Evolutionary conservation across 352 stramenopile genomes (phyloP), one percentile per base, ranked within the genome.

Genomic region (Thalassiosira sp.): DNA sequence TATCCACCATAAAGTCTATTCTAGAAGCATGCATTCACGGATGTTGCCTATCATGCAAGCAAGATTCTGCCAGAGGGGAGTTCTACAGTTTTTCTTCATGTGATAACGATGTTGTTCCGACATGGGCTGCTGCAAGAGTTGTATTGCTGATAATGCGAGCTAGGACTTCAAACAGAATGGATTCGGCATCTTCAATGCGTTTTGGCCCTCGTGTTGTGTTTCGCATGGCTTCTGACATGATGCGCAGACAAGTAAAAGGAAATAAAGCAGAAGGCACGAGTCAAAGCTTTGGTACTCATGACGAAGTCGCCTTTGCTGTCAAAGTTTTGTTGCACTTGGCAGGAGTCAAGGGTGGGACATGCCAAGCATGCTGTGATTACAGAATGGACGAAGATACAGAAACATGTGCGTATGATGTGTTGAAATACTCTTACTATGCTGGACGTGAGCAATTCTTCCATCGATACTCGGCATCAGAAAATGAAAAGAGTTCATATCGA

Each of bases 71-170:
- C 31, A 28, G 53, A 48, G 13, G 20, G 15, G 25, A 61, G 24
- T 27, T 60, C 8, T 52, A 10, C 22, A 7, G 25, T 31, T 18
- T 49, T 42, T 16, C 10, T n/a, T 43, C 16, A 24, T 58, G 6
- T 27, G 24, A 11, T 33, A 6, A 35, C 15, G 6, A 49, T 31
- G 31, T 31, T 16, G 28, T 68, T 15, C 74, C 73, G 10, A 37
- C 35, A 49, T 82, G 69, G 69, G 65, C 66, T 20, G 35, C 74
- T 27, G 66, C 73, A 16, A 49, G 73, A 51, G 40, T 77, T 58
- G 66, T 77, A 45, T 60, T 82, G 27, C 28, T 77, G 7, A 77
- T 82, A 3, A 77, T 77, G 61, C 37, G 73, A 54, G 58, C 73
- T 10, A 58, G 73, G 27, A 22, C 66, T 31, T 70, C 66, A 6